A percentile compares a stretch with the other conserved stretches of the same genome.
These are phyloP conservation scores for Russula vinacea DNA, from an alignment of 768 basidiomycete species.

Conservation along the genomic window DNA sequence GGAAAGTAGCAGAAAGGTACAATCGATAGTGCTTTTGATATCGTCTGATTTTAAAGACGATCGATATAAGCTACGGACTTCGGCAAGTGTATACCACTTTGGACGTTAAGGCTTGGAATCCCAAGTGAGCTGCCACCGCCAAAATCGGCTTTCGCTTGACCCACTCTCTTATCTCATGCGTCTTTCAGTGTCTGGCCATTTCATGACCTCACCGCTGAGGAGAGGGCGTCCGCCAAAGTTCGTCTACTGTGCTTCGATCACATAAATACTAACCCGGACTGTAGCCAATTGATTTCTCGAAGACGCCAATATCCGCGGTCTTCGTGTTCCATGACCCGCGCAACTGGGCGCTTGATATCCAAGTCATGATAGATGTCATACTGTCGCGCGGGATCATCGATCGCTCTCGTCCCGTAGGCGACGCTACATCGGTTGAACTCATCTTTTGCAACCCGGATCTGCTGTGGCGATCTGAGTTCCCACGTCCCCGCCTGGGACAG, in stretches of 20 bases:
- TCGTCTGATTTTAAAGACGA: slow-evolving; percentile 20
- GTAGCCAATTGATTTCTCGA: slow-evolving; percentile 70
- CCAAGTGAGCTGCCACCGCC: slow-evolving; percentile 47
- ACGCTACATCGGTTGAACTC: slow-evolving; percentile 51
- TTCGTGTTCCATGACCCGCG: slow-evolving; percentile 88
- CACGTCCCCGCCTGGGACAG: slow-evolving; percentile 76
- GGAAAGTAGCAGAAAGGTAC: slow-evolving; percentile 83
- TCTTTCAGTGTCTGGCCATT: slow-evolving; percentile 79
- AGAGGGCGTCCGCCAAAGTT: slow-evolving; percentile 59
- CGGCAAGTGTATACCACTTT: slow-evolving; percentile 73
- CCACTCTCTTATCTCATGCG: slow-evolving; percentile 9
- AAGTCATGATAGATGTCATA: slow-evolving; percentile 73
- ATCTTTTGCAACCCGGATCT: slow-evolving; percentile 92
- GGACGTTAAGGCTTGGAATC: slow-evolving; percentile 83
- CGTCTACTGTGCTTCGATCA: slow-evolving; percentile 27
- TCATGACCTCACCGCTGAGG: slow-evolving; percentile 59
- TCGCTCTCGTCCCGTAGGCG: slow-evolving; percentile 30
- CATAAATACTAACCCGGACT: slow-evolving; percentile 11
- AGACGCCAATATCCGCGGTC: slow-evolving; percentile 67
- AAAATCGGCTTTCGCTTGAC: slow-evolving; percentile 6
- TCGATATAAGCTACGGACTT: slow-evolving; percentile 76
- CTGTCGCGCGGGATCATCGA: slow-evolving; percentile 65
- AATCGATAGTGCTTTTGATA: slow-evolving; percentile 23
- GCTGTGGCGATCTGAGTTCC: slow-evolving; percentile 82
- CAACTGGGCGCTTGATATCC: slow-evolving; percentile 81